Percentiles rank a stretch among this genome's conserved stretches.
Conservation (phyloP, 116 monocot genomes). For the Trichopus zeylanicus region DNA sequence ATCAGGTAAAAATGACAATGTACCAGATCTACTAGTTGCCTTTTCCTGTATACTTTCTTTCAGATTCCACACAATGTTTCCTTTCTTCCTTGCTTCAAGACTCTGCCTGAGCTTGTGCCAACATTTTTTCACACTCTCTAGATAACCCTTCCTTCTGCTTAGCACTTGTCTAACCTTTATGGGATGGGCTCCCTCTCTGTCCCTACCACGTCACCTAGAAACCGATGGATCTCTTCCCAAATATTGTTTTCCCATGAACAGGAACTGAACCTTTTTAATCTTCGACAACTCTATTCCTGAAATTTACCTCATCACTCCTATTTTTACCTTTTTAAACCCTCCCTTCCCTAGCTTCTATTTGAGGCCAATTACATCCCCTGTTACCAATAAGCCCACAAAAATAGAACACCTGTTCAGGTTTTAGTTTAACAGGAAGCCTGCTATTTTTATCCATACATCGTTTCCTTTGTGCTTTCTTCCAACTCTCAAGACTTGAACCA, state of each 20-base stretch:
- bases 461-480: constrained; percentile 20
- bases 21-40: constrained; percentile 12
- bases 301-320: constrained; percentile 30
- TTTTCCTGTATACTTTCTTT: constrained; percentile 19
- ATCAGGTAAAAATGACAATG: constrained; percentile 18
- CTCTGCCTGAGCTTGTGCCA: constrained; percentile 1
- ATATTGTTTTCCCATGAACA: constrained; percentile 20
- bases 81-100: constrained; percentile 10
- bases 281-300: constrained; percentile 15
- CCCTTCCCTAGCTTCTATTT: constrained; percentile 18
- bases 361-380: constrained; percentile 33
- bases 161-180: constrained; percentile 4
- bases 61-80: constrained; percentile 7
- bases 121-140: constrained; percentile 13
- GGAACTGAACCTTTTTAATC: constrained; percentile 22
- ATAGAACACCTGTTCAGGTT: constrained; percentile 27
- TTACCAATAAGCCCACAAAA: constrained; percentile 51
- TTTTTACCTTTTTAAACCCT: constrained; percentile 13
- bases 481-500: constrained; percentile 12
- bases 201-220: constrained; percentile 3
- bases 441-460: constrained; percentile 11
- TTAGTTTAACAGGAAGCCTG: constrained; percentile 18
- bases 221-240: constrained; percentile 10
- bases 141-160: constrained; percentile 3
- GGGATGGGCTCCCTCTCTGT: constrained; percentile 14